A percentile compares a stretch with the other conserved stretches of the same genome.
These are phyloP conservation scores for Penicillium psychrofluorescens DNA, from an alignment of 495 filamentous ascomycete genomes.

Conservation along the genomic window DNA sequence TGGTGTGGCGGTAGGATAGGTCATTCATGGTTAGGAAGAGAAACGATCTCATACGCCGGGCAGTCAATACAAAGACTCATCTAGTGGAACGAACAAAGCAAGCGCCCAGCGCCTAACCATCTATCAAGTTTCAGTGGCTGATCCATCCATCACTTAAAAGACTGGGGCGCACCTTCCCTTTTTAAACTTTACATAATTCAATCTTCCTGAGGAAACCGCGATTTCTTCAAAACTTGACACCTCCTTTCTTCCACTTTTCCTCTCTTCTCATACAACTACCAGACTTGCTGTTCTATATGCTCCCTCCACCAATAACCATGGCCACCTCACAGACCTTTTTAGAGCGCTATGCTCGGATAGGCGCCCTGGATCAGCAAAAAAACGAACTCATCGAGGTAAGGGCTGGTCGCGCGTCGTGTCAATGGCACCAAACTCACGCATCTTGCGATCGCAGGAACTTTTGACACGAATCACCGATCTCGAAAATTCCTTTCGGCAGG, in stretches of 20 bases:
- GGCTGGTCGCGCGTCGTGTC: constrained; percentile 3
- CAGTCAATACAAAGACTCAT: too few relatives aligned
- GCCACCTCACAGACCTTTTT: constrained; percentile 31
- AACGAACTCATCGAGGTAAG: constrained; percentile 47
- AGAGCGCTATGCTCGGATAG: constrained; percentile 42
- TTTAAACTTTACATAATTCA: background rate
- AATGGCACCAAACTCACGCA: constrained; percentile 7
- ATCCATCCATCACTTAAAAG: constrained; percentile 1
- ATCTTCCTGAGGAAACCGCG: too few relatives aligned
- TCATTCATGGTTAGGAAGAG: too few relatives aligned
- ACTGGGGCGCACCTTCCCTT: background rate
- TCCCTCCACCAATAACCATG: background rate
- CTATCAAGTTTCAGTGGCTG: background rate
- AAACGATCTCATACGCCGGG: too few relatives aligned
- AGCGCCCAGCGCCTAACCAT: background rate
- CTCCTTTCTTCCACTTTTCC: constrained; percentile 4
- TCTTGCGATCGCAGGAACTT: constrained; percentile 32
- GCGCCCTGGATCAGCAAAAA: constrained; percentile 42
- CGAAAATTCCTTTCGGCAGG: constrained; percentile 38
- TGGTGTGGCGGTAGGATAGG: too few relatives aligned
- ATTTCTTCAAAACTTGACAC: background rate
- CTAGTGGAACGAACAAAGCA: too few relatives aligned
- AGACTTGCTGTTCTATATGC: background rate
- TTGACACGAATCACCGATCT: constrained; percentile 40
- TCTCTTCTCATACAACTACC: background rate